Base-by-base conservation (phyloP, 1,284 basidiomycete genomes). In the Trichosporon sp. region DNA sequence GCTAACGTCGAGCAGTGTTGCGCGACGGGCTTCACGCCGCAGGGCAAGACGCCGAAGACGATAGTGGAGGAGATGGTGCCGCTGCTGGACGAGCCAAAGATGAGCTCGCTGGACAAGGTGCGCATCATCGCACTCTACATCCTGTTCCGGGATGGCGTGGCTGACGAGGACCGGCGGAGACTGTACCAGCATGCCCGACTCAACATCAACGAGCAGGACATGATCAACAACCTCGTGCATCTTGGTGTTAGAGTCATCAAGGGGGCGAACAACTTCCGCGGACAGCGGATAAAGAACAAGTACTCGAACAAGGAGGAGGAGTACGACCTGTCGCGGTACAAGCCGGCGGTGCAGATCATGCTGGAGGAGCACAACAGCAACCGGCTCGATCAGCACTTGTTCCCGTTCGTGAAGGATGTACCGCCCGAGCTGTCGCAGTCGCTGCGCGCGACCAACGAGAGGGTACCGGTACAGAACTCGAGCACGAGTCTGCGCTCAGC, bases 61-160 rank as follows among this genome's bases (percentile, higher is more conserved):
- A 82, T 99, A 4, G 94, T 99, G 1, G 96, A 99, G 79, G 94
- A 99, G 78, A 98, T 99, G 95, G 95, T 99, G 0, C 94, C 95
- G 0, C 80, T 99, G 27, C 83, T 99, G 31, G 96, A 96, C 75
- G 89, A 91, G 76, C 85, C 87, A 56, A 89, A 66, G 23, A 86
- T 98, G 62, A 83, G 37, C 29, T 11, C 31, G 71, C 77, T 84
- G 57, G 95, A 95, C 81, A 99, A 99, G 84, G 92, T 98, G 40
- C 90, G 96, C 64, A 90, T 99, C 73, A 92, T 99, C 66, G 92
- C 95, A 6, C 83, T 99, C 16, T 99, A 99, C 80, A 93, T 99
- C 73, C 88, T 97, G 78, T 88, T 90, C 80, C 89, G 94, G 54
- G 95, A 99, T 73, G 96, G 96, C 56, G 95, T 99, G 9, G 94